Percentiles rank a stretch among this genome's conserved stretches.
These are phyloP conservation scores for Herpetospermum pedunculosum DNA, from an alignment of 306 rosid genomes.

Conservation along the genomic window DNA sequence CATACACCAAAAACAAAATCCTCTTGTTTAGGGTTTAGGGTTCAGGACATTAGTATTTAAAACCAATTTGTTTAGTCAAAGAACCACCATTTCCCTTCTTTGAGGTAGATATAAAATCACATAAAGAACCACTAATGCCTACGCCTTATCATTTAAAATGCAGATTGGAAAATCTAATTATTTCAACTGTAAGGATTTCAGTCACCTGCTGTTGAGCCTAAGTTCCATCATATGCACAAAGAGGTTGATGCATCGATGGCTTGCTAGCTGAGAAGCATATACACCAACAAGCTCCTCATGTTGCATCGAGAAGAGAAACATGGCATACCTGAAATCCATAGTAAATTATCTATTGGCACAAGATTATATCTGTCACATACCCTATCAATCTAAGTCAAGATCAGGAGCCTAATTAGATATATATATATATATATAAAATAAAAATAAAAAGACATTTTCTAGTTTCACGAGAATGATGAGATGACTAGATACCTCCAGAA, in stretches of 20 bases:
- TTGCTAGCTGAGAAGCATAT: constrained; percentile 95
- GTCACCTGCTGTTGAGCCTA: constrained; percentile 82
- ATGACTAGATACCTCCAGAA: background rate
- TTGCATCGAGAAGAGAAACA: constrained; percentile 86
- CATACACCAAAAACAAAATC: background rate
- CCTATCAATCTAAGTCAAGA: background rate
- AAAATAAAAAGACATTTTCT: background rate
- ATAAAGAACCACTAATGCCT: background rate
- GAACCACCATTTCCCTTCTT: background rate
- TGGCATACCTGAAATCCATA: constrained; percentile 60
- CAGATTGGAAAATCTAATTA: background rate
- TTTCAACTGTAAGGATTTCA: constrained; percentile 4
- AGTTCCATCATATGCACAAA: constrained; percentile 97
- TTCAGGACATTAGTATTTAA: background rate
- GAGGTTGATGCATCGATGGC: constrained; percentile 83
- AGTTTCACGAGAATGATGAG: background rate
- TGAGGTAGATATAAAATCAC: background rate
- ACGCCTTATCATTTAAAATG: background rate
- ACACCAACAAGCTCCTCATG: constrained; percentile 93
- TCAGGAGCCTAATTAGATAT: background rate
- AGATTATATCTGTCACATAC: background rate
- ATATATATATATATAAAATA: no score
- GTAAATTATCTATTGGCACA: background rate
- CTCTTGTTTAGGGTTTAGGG: no score
- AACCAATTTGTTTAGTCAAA: background rate